phyloP scores from a whole-genome alignment of 352 stramenopile species.

The Phytophthora ohioensis region DNA sequence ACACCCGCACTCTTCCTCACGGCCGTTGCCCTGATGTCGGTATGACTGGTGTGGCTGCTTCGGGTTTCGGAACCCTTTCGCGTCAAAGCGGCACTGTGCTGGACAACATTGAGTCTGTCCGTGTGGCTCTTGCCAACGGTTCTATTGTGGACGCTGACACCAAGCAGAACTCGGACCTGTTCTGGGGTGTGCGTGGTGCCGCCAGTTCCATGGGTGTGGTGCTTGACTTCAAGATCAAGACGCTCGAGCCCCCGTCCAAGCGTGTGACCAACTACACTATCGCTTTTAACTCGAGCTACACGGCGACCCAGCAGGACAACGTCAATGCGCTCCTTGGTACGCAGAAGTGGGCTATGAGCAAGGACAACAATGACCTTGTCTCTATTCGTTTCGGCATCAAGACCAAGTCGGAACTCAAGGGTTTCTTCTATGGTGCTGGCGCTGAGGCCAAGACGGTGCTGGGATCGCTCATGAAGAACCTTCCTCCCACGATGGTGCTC shows the following conservation, averaged over 20 bases:
- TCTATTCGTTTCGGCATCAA: slow-evolving; percentile 34
- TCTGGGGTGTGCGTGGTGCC: slow-evolving; percentile 35
- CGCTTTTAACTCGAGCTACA: slow-evolving; percentile 17
- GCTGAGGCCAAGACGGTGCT: slow-evolving; percentile 15
- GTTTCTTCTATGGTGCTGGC: slow-evolving; percentile 30
- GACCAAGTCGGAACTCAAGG: slow-evolving; percentile 6
- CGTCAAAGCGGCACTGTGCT: slow-evolving; percentile 30
- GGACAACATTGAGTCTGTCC: slow-evolving; percentile 36
- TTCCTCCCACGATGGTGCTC: slow-evolving; percentile 27
- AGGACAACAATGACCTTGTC: slow-evolving; percentile 34
- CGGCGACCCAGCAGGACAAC: slow-evolving; percentile 34
- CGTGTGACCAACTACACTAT: slow-evolving; percentile 22
- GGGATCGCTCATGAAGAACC: slow-evolving; percentile 24
- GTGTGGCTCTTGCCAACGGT: slow-evolving; percentile 35
- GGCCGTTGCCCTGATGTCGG: slow-evolving; percentile 39
- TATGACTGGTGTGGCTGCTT: slow-evolving; percentile 37
- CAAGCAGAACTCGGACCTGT: slow-evolving; percentile 35
- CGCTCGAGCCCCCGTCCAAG: slow-evolving; percentile 19
- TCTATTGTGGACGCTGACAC: slow-evolving; percentile 32
- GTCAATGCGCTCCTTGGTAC: slow-evolving; percentile 31
- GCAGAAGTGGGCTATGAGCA: slow-evolving; percentile 27
- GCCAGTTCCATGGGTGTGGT: slow-evolving; percentile 37
- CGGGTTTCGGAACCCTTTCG: slow-evolving; percentile 36
- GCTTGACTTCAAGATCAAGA: slow-evolving; percentile 37
- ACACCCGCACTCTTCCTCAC: slow-evolving; percentile 29